These are phyloP conservation scores for Tolypocladium cylindrosporum DNA, from an alignment of 2,329 filamentous ascomycete species.

Conservation along the genomic window DNA sequence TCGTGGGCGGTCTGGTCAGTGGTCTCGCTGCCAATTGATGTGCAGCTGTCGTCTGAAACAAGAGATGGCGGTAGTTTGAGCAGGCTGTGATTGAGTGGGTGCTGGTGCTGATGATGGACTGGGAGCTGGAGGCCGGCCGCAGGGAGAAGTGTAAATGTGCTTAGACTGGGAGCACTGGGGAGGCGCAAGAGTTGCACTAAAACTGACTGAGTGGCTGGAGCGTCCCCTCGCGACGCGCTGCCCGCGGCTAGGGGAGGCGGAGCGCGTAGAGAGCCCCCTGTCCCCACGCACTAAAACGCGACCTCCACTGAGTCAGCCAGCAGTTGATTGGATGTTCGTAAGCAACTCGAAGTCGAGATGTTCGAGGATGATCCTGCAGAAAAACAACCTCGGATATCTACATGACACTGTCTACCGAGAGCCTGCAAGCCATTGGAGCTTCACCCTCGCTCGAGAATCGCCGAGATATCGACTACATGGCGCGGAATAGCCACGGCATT, in stretches of 20 bases:
- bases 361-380: no score
- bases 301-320: background rate
- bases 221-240: background rate
- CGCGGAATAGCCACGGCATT: background rate
- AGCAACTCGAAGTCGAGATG: no score
- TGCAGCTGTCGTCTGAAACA: fast-evolving
- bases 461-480: background rate
- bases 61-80: background rate
- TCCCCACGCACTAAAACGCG: background rate
- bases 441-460: no score
- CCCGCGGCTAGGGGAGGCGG: background rate
- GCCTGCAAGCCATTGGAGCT: no score
- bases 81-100: background rate
- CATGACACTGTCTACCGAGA: no score
- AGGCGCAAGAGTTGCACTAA: background rate
- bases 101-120: background rate
- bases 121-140: background rate
- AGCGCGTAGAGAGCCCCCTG: background rate
- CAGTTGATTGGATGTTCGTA: background rate
- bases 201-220: background rate
- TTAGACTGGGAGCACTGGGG: background rate
- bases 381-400: no score
- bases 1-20: conserved; percentile 24
- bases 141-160: background rate
- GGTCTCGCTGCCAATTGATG: background rate